Conservation (phyloP, 164 flowering plant genomes). For the Aristolochia fimbriata region DNA sequence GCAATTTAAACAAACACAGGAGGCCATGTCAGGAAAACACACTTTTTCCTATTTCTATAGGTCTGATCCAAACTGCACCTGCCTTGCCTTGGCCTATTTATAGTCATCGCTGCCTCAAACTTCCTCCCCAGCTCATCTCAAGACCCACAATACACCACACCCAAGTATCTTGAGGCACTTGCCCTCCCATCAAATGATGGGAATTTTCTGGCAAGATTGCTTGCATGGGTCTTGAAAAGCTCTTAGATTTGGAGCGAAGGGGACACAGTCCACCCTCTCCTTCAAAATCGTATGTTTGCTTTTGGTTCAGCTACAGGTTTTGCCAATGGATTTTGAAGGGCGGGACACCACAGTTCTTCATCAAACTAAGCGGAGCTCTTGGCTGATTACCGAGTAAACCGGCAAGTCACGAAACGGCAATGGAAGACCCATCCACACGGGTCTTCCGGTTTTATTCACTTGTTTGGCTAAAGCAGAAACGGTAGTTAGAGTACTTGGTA, state of each 20-base stretch:
- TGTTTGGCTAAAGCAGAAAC: not conserved
- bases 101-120: not conserved
- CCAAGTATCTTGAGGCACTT: too few relatives aligned
- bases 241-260: not conserved
- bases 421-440: constrained; percentile 14
- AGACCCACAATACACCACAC: not conserved
- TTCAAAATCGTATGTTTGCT: constrained; percentile 7
- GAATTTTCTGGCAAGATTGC: not conserved
- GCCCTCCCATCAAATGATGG: not conserved
- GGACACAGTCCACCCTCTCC: constrained; percentile 4
- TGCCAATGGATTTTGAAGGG: too few relatives aligned
- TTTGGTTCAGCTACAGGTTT: constrained; percentile 4
- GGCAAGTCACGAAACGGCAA: constrained; percentile 66
- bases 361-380: constrained; percentile 9
- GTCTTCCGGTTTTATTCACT: constrained; percentile 13
- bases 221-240: not conserved
- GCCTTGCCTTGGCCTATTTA: not conserved
- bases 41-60: too few relatives aligned
- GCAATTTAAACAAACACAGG: too few relatives aligned
- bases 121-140: not conserved
- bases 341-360: not conserved
- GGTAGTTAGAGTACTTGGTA: too few relatives aligned
- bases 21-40: too few relatives aligned
- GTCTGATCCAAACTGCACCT: not conserved
- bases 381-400: constrained; percentile 30